A percentile compares a stretch with the other conserved stretches of the same genome.
phyloP scores from a whole-genome alignment of 371 early-diverging fungal genomes.

The Apophysomyces trapeziformis region DNA sequence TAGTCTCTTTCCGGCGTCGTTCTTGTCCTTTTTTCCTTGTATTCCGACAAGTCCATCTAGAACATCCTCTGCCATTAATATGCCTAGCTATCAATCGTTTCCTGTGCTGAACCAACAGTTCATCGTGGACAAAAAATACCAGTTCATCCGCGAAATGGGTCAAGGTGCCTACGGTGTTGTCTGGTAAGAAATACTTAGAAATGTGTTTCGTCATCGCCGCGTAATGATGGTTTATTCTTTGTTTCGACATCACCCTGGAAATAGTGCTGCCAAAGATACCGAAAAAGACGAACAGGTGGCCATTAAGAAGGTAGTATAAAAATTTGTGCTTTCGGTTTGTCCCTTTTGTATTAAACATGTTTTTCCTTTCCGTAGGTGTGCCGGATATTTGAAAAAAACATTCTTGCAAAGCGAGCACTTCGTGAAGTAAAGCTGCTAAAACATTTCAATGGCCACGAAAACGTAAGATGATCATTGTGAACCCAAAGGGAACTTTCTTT shows the following conservation, averaged over 20 bases:
- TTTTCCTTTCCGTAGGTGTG: conserved; percentile 33
- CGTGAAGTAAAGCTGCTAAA: conserved; percentile 89
- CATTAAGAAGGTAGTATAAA: conserved; percentile 78
- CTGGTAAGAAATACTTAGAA: conserved; percentile 18
- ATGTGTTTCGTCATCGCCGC: background rate
- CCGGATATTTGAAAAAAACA: conserved; percentile 76
- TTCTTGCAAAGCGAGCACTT: conserved; percentile 85
- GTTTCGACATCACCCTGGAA: conserved; percentile 8
- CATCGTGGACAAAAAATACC: conserved; percentile 76
- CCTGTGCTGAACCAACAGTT: conserved; percentile 74
- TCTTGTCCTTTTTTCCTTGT: conserved; percentile 18
- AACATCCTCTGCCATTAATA: conserved; percentile 21
- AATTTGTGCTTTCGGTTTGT: conserved; percentile 14
- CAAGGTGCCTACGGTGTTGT: conserved; percentile 86
- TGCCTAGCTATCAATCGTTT: conserved; percentile 61
- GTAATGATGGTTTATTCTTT: background rate
- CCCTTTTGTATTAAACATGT: background rate
- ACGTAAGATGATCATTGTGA: conserved; percentile 55
- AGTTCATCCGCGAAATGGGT: conserved; percentile 86
- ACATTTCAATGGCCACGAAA: conserved; percentile 91
- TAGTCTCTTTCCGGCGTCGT: background rate
- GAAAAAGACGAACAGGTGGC: conserved; percentile 87
- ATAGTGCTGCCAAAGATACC: conserved; percentile 79
- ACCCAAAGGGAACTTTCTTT: background rate
- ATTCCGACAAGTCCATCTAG: conserved; percentile 16